Conservation (phyloP, 805 yeast genomes). For the Kodamaea lidongshanica region DNA sequence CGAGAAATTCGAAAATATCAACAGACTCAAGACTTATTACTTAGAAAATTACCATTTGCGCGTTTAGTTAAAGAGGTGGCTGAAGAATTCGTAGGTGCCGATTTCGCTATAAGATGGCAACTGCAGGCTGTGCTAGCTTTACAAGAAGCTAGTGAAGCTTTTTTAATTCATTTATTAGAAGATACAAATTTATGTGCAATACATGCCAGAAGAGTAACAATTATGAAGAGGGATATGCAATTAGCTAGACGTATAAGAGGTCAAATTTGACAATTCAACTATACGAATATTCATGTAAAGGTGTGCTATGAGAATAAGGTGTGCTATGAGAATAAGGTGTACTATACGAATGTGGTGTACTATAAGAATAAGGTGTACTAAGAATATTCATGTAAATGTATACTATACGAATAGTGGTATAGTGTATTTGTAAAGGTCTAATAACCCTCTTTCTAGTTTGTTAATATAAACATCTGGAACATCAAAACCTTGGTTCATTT, state of each 20-base stretch:
- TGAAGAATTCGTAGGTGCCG: slow-evolving; percentile 47
- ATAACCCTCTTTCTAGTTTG: too few relatives aligned
- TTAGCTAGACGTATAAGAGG: slow-evolving; percentile 75
- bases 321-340: too few relatives aligned
- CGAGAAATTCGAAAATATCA: slow-evolving; percentile 66
- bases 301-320: too few relatives aligned
- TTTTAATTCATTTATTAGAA: slow-evolving; percentile 62
- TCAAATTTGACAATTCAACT: slow-evolving; percentile 21
- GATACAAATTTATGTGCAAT: slow-evolving; percentile 74
- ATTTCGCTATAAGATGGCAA: slow-evolving; percentile 68
- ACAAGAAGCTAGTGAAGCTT: slow-evolving; percentile 80
- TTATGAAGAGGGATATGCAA: slow-evolving; percentile 78
- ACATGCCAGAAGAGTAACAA: slow-evolving; percentile 78
- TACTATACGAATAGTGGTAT: too few relatives aligned
- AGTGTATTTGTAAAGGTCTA: too few relatives aligned
- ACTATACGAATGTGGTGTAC: too few relatives aligned
- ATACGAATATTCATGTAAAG: too few relatives aligned
- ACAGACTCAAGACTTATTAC: slow-evolving; percentile 57
- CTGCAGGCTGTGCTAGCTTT: slow-evolving; percentile 69
- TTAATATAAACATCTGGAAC: too few relatives aligned
- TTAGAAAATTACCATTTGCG: slow-evolving; percentile 73
- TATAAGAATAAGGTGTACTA: too few relatives aligned
- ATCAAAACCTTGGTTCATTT: too few relatives aligned
- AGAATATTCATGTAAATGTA: too few relatives aligned
- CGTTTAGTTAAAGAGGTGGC: slow-evolving; percentile 71